A percentile compares a stretch with the other conserved stretches of the same genome.
These are phyloP conservation scores for Coprinopsis strossmayeri DNA, from an alignment of 768 basidiomycete genomes.

Conservation along the genomic window DNA sequence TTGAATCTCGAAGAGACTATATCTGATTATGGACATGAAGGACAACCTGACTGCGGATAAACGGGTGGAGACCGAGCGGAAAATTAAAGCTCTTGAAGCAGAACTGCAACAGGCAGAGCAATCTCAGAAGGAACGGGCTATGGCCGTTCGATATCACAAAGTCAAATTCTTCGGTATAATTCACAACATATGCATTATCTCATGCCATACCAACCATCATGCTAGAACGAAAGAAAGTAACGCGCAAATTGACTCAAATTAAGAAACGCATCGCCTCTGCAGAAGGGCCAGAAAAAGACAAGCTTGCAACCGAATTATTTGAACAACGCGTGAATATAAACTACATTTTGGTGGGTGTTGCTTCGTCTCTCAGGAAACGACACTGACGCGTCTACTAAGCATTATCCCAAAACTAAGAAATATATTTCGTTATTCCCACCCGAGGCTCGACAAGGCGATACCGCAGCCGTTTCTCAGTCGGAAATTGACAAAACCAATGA, in stretches of 20 bases:
- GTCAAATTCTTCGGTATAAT: conserved; percentile 98
- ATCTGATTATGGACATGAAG: conserved; percentile 25
- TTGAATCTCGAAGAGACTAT: not conserved
- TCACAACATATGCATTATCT: no score
- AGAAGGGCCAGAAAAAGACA: conserved; percentile 28
- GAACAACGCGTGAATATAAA: conserved; percentile 83
- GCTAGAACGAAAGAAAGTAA: conserved; percentile 89
- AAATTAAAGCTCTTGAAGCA: conserved; percentile 65
- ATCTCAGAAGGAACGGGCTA: conserved; percentile 60
- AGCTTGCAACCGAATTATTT: conserved; percentile 42
- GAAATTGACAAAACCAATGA: conserved; percentile 35
- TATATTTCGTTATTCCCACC: conserved; percentile 90
- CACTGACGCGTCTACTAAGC: conserved; percentile 29
- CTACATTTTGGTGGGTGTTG: conserved; percentile 65
- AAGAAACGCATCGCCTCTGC: conserved; percentile 43
- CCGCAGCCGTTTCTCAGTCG: conserved; percentile 18
- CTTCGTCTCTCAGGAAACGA: not conserved
- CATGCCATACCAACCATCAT: no score
- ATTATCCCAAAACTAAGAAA: conserved; percentile 80
- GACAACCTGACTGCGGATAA: conserved; percentile 83
- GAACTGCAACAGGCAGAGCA: conserved; percentile 63
- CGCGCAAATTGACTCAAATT: conserved; percentile 67
- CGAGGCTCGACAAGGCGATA: conserved; percentile 38
- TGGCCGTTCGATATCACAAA: conserved; percentile 80
- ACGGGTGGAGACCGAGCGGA: conserved; percentile 73